Percentiles rank a stretch among this genome's conserved stretches.
Conservation (phyloP, 208 protist genomes). For the Leishmania turanica region DNA sequence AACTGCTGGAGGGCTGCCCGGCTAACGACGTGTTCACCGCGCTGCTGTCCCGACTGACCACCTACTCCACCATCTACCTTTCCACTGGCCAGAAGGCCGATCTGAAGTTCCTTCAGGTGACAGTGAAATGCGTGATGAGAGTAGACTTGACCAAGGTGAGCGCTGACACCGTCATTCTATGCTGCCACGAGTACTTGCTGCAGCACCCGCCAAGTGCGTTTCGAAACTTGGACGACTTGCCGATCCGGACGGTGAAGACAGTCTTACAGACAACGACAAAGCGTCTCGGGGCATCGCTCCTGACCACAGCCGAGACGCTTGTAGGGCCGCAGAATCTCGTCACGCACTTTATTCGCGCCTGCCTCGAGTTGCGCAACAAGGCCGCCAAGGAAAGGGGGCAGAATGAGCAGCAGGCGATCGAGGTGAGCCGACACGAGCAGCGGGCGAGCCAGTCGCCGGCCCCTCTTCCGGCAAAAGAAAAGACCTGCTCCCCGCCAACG, state of each 20-base stretch:
- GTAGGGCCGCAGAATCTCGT: constrained; percentile 83
- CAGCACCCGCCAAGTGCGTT: constrained; percentile 90
- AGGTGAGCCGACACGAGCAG: constrained; percentile 52
- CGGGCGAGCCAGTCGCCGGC: constrained; percentile 58
- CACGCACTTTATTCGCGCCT: constrained; percentile 87
- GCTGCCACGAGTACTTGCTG: constrained; percentile 88
- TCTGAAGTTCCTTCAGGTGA: constrained; percentile 91
- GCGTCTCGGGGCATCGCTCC: constrained; percentile 49
- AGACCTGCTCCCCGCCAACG: constrained; percentile 2
- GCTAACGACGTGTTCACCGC: constrained; percentile 84
- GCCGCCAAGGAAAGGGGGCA: constrained; percentile 34
- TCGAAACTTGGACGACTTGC: constrained; percentile 81
- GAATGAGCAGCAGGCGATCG: constrained; percentile 53
- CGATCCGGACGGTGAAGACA: constrained; percentile 90
- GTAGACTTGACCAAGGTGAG: constrained; percentile 60
- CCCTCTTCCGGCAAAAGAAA: constrained; percentile 20
- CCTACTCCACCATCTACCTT: constrained; percentile 82
- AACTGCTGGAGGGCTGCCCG: constrained; percentile 65
- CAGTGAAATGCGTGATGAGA: constrained; percentile 89
- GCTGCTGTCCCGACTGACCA: constrained; percentile 77
- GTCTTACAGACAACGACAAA: constrained; percentile 76
- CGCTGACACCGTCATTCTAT: constrained; percentile 76
- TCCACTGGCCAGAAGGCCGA: constrained; percentile 62
- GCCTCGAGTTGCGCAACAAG: constrained; percentile 64
- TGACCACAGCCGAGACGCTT: constrained; percentile 51